Percentiles rank a stretch among this genome's conserved stretches.
Conservation (phyloP, 139 green algal species). For the Ostreobium quekettii region DNA sequence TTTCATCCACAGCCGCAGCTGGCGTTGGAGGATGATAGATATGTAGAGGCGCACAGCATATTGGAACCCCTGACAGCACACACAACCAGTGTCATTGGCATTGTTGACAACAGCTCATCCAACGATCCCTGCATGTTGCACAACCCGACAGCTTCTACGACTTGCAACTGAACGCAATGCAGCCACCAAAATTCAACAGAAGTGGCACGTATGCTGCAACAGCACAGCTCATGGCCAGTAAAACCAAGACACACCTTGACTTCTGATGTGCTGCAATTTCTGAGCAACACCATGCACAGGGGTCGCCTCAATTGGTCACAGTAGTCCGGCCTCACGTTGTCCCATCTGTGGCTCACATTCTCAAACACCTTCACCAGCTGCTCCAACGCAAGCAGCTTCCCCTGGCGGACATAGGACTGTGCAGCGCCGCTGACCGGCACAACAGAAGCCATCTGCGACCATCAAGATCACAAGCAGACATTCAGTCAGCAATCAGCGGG, state of each 20-base stretch:
- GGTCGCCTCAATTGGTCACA: constrained; percentile 66
- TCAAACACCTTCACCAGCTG: constrained; percentile 79
- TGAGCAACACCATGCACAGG: constrained; percentile 72
- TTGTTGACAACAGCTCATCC: too few relatives aligned
- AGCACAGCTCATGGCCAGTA: too few relatives aligned
- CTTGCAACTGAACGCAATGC: too few relatives aligned
- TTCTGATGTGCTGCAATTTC: constrained; percentile 51
- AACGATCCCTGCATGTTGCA: too few relatives aligned
- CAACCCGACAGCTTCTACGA: too few relatives aligned
- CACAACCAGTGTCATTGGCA: too few relatives aligned
- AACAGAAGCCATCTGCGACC: constrained; percentile 14
- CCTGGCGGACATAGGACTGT: constrained; percentile 34
- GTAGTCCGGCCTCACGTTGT: constrained; percentile 50
- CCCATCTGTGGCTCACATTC: constrained; percentile 50
- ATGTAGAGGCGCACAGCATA: constrained; percentile 43
- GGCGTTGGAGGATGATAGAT: constrained; percentile 36
- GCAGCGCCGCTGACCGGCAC: constrained; percentile 1
- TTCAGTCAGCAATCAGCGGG: too few relatives aligned
- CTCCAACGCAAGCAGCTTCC: constrained; percentile 89
- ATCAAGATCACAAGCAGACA: too few relatives aligned
- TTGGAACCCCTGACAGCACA: constrained; percentile 36
- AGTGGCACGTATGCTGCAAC: too few relatives aligned
- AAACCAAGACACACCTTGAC: too few relatives aligned
- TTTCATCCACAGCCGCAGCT: constrained; percentile 49
- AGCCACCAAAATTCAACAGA: too few relatives aligned